A percentile compares a stretch with the other conserved stretches of the same genome.
Conservation (phyloP, 164 flowering plant genomes). For the Litsea cubeba region DNA sequence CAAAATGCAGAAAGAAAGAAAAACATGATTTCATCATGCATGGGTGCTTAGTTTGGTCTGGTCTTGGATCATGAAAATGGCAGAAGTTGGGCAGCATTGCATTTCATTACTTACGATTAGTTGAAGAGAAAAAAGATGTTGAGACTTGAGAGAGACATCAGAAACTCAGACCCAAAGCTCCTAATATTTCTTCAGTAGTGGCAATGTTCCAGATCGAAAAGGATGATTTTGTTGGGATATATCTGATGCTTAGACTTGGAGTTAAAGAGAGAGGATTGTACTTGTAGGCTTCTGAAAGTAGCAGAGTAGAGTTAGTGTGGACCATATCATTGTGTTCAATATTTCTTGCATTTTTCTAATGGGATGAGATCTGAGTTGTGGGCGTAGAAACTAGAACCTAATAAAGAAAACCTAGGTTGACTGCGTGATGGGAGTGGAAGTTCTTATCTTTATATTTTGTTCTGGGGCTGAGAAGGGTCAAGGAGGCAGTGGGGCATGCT, state of each 20-base stretch:
- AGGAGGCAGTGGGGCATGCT: too few species aligned
- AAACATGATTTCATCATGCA: not conserved
- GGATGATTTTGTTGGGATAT: not conserved
- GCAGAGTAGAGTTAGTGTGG: not conserved
- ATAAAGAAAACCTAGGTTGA: too few species aligned
- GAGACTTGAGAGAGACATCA: not conserved
- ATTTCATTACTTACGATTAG: not conserved
- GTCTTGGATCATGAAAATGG: not conserved
- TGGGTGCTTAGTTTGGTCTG: not conserved
- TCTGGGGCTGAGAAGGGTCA: too few species aligned
- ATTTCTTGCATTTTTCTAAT: too few species aligned
- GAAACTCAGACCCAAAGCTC: too few species aligned
- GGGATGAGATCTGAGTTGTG: too few species aligned
- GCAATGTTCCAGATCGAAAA: not conserved
- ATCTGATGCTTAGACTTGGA: not conserved
- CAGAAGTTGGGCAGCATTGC: not conserved
- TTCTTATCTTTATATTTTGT: too few species aligned
- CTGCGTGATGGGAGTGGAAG: too few species aligned
- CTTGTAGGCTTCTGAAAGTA: not conserved
- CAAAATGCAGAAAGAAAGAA: too few species aligned
- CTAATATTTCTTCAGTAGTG: too few species aligned
- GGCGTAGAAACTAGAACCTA: too few species aligned
- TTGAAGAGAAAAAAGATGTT: not conserved
- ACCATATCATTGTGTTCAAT: not conserved
- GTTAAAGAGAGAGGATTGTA: not conserved